Conservation (phyloP, 257 asterid species). For the Apocynum venetum region DNA sequence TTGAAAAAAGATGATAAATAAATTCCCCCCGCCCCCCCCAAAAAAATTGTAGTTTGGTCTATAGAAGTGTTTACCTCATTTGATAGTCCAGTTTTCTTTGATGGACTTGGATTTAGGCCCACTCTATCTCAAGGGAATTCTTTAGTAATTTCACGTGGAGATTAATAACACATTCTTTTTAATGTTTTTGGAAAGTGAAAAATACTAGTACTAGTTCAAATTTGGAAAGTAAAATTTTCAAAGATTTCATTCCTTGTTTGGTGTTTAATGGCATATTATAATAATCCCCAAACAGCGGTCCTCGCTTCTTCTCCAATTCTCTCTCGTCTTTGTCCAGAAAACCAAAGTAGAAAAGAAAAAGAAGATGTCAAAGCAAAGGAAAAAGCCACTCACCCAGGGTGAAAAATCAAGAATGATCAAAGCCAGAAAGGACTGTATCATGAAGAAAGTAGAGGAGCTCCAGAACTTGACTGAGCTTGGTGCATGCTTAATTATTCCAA, state of each 20-base stretch:
- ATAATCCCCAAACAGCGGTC: neutral
- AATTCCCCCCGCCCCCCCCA: no score
- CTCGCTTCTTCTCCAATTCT: neutral
- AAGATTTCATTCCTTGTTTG: neutral
- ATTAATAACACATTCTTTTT: no score
- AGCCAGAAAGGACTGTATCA: neutral
- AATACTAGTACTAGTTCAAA: neutral
- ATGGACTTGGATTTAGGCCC: no score
- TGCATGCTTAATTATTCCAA: neutral
- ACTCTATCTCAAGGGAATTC: no score
- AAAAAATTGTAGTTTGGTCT: no score
- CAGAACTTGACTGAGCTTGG: neutral
- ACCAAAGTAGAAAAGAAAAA: neutral
- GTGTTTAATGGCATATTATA: neutral
- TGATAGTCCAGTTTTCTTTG: no score
- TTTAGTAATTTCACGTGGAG: no score
- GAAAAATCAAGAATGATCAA: slow-evolving; percentile 1
- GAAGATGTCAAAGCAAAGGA: neutral
- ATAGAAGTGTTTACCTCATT: no score
- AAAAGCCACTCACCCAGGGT: neutral
- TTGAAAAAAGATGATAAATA: no score
- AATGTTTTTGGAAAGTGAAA: no score
- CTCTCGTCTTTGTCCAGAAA: neutral
- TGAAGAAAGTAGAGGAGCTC: neutral
- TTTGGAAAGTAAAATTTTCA: neutral